phyloP scores from a whole-genome alignment of 2,329 filamentous ascomycete genomes.

The Amauroascus verrucosus region DNA sequence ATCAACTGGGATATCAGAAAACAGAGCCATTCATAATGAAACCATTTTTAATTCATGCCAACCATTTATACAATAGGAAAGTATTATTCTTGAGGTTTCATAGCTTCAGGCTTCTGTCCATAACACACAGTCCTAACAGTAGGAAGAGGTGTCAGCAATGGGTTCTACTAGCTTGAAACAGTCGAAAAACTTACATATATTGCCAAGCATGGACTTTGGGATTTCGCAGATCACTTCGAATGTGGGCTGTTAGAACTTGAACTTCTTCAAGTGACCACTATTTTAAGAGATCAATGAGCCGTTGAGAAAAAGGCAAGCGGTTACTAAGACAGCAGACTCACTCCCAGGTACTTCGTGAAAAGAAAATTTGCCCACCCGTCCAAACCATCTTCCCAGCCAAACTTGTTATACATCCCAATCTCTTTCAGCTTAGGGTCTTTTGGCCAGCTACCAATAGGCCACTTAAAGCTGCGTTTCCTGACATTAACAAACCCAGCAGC shows the following conservation, averaged over 20 bases:
- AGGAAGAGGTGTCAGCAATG: background rate
- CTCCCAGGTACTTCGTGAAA: constrained; percentile 11
- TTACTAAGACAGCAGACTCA: background rate
- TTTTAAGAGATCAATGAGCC: background rate
- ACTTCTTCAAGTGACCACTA: constrained; percentile 8
- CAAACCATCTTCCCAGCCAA: constrained; percentile 11
- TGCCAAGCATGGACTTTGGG: constrained; percentile 7
- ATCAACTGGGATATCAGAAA: too few species aligned
- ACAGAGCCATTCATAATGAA: background rate
- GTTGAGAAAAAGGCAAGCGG: background rate
- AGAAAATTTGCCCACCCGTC: constrained; percentile 12
- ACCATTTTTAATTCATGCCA: background rate
- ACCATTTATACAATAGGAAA: background rate
- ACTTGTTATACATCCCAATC: constrained; percentile 28
- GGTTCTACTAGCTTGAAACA: background rate
- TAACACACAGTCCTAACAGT: constrained; percentile 8
- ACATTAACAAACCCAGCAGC: constrained; percentile 38
- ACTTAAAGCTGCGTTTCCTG: constrained; percentile 25
- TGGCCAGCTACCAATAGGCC: constrained; percentile 38
- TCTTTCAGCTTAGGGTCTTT: constrained; percentile 42
- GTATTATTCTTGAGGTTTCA: background rate
- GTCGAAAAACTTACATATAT: constrained; percentile 2
- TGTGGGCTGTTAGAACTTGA: constrained; percentile 2
- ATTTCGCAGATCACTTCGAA: constrained; percentile 9
- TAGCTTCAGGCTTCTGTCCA: constrained; percentile 4